A percentile compares a stretch with the other conserved stretches of the same genome.
Evolutionary conservation across 1,139 yeast genomes (phyloP).

Genomic region (Geotrichum restrictum): DNA sequence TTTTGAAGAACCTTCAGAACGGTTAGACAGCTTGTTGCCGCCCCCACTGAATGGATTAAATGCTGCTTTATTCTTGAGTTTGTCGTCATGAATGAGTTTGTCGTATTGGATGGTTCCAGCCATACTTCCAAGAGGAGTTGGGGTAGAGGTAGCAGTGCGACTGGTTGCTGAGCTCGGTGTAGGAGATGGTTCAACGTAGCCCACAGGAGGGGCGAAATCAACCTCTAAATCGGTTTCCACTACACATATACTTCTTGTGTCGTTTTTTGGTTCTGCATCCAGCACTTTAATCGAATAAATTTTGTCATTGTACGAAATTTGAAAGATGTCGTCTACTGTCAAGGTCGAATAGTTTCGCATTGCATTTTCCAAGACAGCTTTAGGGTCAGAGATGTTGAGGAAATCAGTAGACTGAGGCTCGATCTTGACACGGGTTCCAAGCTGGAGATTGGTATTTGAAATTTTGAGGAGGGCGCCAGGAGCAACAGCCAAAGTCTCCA

Average conservation of each 20-base stretch:
- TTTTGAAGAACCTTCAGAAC: conserved; percentile 37
- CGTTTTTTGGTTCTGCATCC: conserved; percentile 78
- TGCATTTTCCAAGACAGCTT: conserved; percentile 92
- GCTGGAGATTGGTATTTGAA: conserved; percentile 67
- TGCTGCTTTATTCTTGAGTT: conserved; percentile 16
- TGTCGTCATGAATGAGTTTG: conserved; percentile 37
- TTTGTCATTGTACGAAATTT: conserved; percentile 77
- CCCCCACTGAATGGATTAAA: conserved; percentile 50
- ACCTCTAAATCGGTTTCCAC: conserved; percentile 96
- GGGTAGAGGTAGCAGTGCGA: conserved; percentile 13
- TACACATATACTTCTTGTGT: conserved; percentile 70
- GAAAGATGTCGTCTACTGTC: conserved; percentile 80
- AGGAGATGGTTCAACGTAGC: conserved; percentile 67
- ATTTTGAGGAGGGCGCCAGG: conserved; percentile 81
- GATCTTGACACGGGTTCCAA: conserved; percentile 83
- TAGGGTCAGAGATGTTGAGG: conserved; percentile 89
- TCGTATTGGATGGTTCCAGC: conserved; percentile 71
- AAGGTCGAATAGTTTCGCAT: conserved; percentile 84
- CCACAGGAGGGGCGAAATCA: conserved; percentile 98
- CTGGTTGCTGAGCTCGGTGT: conserved; percentile 20
- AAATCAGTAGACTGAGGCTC: conserved; percentile 95
- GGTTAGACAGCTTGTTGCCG: conserved; percentile 72
- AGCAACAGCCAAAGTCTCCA: conserved; percentile 64
- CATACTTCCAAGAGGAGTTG: conserved; percentile 61
- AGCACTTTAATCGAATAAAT: conserved; percentile 77